phyloP scores from a whole-genome alignment of 495 filamentous ascomycete species.

The Aspergillus panamensis region DNA sequence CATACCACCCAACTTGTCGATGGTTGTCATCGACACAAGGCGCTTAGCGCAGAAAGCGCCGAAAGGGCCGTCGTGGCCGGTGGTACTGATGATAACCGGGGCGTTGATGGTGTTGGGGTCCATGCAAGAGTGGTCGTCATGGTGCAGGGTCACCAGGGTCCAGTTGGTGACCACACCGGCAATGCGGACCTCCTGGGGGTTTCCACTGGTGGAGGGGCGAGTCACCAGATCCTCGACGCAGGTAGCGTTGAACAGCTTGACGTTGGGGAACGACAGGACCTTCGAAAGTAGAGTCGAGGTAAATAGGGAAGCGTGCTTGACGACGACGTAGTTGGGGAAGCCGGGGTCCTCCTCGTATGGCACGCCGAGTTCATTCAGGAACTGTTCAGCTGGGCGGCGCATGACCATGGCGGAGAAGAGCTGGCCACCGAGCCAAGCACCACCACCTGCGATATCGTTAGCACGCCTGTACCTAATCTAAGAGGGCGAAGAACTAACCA shows the following conservation, averaged over 20 bases:
- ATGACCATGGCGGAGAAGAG: constrained; percentile 92
- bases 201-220: constrained; percentile 45
- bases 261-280: constrained; percentile 78
- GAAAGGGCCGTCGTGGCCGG: constrained; percentile 87
- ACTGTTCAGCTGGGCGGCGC: constrained; percentile 83
- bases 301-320: constrained; percentile 91
- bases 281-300: constrained; percentile 78
- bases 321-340: constrained; percentile 80
- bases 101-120: constrained; percentile 95
- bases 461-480: neutral
- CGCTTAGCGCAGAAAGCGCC: constrained; percentile 86
- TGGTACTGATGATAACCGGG: constrained; percentile 78
- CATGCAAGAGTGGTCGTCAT: constrained; percentile 92
- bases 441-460: constrained; percentile 54
- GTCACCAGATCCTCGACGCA: constrained; percentile 89
- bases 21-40: constrained; percentile 72
- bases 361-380: constrained; percentile 73
- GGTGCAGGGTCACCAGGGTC: constrained; percentile 86
- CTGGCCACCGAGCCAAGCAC: constrained; percentile 90
- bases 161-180: constrained; percentile 93
- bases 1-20: constrained; percentile 86
- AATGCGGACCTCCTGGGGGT: constrained; percentile 55
- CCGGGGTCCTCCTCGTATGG: constrained; percentile 83
- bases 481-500: constrained; percentile 32
- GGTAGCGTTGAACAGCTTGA: constrained; percentile 95